Conservation (phyloP, 1,139 yeast genomes). For the Magnusiomyces fungicola region DNA sequence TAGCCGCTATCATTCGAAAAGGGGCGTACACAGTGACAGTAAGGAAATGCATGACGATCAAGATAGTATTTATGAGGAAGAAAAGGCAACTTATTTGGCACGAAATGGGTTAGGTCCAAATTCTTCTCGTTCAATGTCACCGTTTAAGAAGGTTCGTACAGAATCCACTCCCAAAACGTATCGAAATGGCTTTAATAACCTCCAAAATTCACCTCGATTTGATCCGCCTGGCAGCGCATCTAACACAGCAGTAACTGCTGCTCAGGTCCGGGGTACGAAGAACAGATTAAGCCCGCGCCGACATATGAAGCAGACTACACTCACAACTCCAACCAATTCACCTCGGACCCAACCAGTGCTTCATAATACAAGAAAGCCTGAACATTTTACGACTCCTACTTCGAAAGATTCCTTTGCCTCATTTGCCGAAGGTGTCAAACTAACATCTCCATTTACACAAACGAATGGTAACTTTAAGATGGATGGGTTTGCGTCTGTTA, state of each 20-base stretch:
- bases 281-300: not conserved
- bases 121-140: not conserved
- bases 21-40: too few relatives aligned
- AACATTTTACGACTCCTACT: not conserved
- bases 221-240: not conserved
- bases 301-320: not conserved
- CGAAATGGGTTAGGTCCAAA: not conserved
- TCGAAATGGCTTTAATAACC: not conserved
- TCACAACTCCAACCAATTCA: not conserved
- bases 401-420: not conserved
- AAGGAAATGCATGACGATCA: not conserved
- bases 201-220: too few relatives aligned
- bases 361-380: not conserved
- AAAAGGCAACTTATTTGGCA: not conserved
- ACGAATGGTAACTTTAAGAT: slow-evolving; percentile 36
- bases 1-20: not conserved
- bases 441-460: slow-evolving; percentile 37
- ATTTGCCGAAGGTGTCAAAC: not conserved
- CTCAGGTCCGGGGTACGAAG: not conserved
- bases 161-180: not conserved
- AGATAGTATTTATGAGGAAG: not conserved
- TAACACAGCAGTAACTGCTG: not conserved
- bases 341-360: not conserved
- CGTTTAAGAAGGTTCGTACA: not conserved
- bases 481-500: slow-evolving; percentile 25